phyloP scores from a whole-genome alignment of 108 stramenopile genomes.

The Skeletonema costatum region DNA sequence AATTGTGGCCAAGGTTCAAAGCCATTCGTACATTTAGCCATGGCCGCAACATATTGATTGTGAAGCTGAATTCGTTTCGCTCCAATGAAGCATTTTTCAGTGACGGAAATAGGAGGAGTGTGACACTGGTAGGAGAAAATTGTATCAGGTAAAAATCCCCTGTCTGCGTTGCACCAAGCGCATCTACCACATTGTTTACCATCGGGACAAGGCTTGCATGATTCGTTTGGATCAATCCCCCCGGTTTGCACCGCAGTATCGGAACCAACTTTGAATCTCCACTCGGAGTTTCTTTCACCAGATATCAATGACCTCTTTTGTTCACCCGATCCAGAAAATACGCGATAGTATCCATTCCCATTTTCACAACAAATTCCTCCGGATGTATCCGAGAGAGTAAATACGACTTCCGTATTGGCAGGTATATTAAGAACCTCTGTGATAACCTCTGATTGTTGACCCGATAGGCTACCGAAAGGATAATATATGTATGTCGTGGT shows the following conservation, averaged over 20 bases:
- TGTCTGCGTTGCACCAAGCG: constrained; percentile 28
- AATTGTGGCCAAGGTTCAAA: constrained; percentile 27
- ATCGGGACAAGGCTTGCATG: constrained; percentile 27
- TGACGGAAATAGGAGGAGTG: constrained; percentile 7
- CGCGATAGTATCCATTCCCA: constrained; percentile 27
- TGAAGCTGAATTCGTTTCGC: constrained; percentile 19
- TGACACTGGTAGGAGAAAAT: constrained; percentile 27
- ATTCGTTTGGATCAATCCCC: constrained; percentile 26
- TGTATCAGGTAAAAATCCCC: constrained; percentile 25
- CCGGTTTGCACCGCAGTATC: constrained; percentile 2
- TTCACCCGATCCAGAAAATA: constrained; percentile 16
- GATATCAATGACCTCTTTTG: constrained; percentile 24
- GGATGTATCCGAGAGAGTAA: constrained; percentile 1
- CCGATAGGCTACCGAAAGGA: constrained; percentile 24
- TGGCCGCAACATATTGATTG: constrained; percentile 30
- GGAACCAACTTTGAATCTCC: constrained; percentile 6
- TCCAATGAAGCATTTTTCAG: constrained; percentile 30
- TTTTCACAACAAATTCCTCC: constrained; percentile 11
- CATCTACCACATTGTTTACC: constrained; percentile 26
- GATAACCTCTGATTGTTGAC: constrained; percentile 4
- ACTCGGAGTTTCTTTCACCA: constrained; percentile 3
- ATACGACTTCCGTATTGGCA: background rate
- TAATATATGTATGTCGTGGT: constrained; percentile 11
- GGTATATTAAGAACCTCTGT: constrained; percentile 20
- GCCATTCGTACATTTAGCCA: constrained; percentile 24